Conservation (phyloP, 495 filamentous ascomycete genomes). For the Letharia lupina region DNA sequence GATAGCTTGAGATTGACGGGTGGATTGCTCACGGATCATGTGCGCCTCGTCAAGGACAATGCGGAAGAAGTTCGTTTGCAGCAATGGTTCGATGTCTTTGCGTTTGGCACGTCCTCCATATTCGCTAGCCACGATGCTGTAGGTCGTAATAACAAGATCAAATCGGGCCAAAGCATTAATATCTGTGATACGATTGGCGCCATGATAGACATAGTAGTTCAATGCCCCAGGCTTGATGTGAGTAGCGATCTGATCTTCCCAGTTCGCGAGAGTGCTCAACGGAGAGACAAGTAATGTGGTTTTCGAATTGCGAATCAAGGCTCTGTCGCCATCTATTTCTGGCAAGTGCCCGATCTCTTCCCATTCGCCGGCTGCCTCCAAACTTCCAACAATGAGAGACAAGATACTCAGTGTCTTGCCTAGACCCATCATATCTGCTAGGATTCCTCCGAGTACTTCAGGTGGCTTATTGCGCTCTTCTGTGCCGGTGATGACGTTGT, state of each 20-base stretch:
- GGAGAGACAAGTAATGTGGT: conserved; percentile 87
- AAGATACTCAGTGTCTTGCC: conserved; percentile 91
- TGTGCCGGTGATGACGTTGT: conserved; percentile 76
- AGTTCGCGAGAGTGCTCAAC: conserved; percentile 81
- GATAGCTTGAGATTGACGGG: conserved; percentile 73
- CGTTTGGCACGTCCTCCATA: conserved; percentile 52
- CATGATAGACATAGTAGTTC: conserved; percentile 76
- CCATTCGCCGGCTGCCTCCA: conserved; percentile 52
- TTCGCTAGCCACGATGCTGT: conserved; percentile 78
- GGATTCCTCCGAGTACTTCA: conserved; percentile 71
- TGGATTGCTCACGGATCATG: conserved; percentile 77
- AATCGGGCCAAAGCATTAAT: conserved; percentile 57
- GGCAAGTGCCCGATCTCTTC: conserved; percentile 26
- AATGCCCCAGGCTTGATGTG: conserved; percentile 59
- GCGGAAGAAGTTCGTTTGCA: conserved; percentile 78
- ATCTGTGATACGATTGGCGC: conserved; percentile 59
- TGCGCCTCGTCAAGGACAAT: conserved; percentile 96
- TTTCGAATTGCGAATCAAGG: conserved; percentile 52
- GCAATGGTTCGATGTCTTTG: conserved; percentile 53
- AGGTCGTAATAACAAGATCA: conserved; percentile 87
- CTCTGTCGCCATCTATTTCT: conserved; percentile 17
- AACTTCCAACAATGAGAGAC: conserved; percentile 58
- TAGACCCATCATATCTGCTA: conserved; percentile 97
- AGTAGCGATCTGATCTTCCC: conserved; percentile 79
- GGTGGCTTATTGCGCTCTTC: conserved; percentile 54